These are phyloP conservation scores for Melaleuca alternifolia DNA, from an alignment of 345 rosid genomes.

Conservation along the genomic window DNA sequence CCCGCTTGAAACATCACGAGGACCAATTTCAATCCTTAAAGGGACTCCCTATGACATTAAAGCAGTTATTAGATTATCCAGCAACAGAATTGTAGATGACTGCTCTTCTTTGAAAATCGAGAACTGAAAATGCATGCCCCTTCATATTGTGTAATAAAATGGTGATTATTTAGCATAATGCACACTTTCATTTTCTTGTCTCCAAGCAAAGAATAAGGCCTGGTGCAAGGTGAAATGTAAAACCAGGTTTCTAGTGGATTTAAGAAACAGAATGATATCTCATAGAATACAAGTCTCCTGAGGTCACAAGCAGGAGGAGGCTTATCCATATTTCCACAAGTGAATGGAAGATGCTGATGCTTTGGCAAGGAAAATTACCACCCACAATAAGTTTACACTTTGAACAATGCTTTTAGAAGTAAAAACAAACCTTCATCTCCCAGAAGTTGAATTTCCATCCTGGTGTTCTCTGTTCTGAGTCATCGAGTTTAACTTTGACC, in stretches of 20 bases:
- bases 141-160: background rate
- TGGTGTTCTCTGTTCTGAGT: constrained; percentile 68
- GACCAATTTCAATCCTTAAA: constrained; percentile 89
- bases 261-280: background rate
- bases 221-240: background rate
- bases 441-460: constrained; percentile 98
- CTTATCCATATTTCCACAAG: background rate
- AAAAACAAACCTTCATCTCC: constrained; percentile 78
- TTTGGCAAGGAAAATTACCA: background rate
- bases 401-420: background rate
- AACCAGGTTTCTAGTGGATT: background rate
- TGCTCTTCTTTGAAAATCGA: background rate
- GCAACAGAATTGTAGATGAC: background rate
- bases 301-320: background rate
- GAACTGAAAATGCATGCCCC: background rate
- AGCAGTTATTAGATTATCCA: background rate
- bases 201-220: background rate
- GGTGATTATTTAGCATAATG: background rate
- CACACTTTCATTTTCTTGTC: background rate
- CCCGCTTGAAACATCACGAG: constrained; percentile 74
- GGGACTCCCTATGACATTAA: constrained; percentile 56
- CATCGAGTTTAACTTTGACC: constrained; percentile 78
- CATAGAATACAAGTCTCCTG: background rate
- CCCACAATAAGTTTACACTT: background rate
- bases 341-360: background rate